Percentiles rank a stretch among this genome's conserved stretches.
Evolutionary conservation across 75 land plant species (phyloP).

Genomic region (Selaginella tamariscina): DNA sequence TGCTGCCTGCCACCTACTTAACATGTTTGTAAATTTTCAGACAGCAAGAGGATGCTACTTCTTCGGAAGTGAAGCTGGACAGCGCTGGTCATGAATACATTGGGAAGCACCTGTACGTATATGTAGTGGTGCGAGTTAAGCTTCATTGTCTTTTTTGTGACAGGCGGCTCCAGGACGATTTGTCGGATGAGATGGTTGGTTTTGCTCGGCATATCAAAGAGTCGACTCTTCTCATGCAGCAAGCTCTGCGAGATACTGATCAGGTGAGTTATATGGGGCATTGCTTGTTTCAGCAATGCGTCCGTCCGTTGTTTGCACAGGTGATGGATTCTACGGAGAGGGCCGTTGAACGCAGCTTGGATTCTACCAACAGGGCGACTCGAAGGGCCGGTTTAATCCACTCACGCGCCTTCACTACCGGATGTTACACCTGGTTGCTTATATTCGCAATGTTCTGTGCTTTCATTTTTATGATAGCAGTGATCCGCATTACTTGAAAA

Average conservation of each 20-base stretch:
- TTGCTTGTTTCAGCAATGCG: not conserved
- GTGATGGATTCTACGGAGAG: constrained; percentile 71
- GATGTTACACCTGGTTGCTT: constrained; percentile 79
- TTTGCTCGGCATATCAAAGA: constrained; percentile 81
- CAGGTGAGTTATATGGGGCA: constrained; percentile 25
- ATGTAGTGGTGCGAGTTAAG: not conserved
- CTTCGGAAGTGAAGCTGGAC: constrained; percentile 42
- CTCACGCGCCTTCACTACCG: constrained; percentile 50
- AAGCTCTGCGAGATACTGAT: constrained; percentile 54
- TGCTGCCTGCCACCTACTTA: not conserved
- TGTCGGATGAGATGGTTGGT: constrained; percentile 92
- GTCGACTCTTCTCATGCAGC: constrained; percentile 58
- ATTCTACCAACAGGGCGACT: constrained; percentile 61
- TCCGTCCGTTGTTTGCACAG: constrained; percentile 20
- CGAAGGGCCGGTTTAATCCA: constrained; percentile 42
- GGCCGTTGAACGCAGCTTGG: constrained; percentile 85
- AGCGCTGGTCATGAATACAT: constrained; percentile 40
- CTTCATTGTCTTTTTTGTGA: constrained; percentile 2
- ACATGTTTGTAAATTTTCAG: not conserved
- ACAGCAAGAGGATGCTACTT: not conserved
- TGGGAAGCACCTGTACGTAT: constrained; percentile 61
- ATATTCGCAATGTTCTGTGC: constrained; percentile 63
- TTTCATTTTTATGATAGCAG: constrained; percentile 69
- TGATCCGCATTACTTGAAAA: constrained; percentile 65
- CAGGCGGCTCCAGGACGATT: constrained; percentile 83